phyloP scores from a whole-genome alignment of 257 asterid genomes.

The Rehmannia glutinosa region DNA sequence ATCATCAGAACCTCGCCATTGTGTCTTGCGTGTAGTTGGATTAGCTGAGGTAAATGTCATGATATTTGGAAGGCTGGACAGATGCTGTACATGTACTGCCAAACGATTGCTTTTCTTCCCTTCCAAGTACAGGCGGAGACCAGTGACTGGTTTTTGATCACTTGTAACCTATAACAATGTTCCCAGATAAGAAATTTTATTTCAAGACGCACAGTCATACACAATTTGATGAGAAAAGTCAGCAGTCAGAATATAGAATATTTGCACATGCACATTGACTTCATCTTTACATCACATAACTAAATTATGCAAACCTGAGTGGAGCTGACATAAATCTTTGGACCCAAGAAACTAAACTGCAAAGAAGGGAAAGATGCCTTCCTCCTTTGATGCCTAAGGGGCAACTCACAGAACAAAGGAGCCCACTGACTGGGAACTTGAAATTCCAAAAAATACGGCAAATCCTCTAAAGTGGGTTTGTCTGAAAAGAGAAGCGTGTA shows the following conservation, averaged over 20 bases:
- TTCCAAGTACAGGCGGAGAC: constrained; percentile 84
- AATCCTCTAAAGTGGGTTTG: constrained; percentile 85
- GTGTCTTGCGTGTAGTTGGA: constrained; percentile 29
- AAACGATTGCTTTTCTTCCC: constrained; percentile 82
- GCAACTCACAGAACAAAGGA: constrained; percentile 88
- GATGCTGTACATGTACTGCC: constrained; percentile 87
- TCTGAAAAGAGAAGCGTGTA: constrained; percentile 37
- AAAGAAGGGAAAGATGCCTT: constrained; percentile 62
- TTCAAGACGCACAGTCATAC: neutral
- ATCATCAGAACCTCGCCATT: constrained; percentile 95
- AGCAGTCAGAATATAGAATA: neutral
- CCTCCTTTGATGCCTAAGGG: constrained; percentile 88
- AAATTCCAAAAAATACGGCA: constrained; percentile 87
- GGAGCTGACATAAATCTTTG: constrained; percentile 67
- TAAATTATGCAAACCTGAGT: constrained; percentile 57
- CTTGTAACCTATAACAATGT: constrained; percentile 58
- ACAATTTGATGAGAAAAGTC: neutral
- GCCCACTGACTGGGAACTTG: constrained; percentile 99
- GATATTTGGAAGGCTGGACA: constrained; percentile 76
- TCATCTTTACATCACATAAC: neutral
- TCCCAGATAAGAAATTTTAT: neutral
- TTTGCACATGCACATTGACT: neutral
- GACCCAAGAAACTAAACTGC: constrained; percentile 82
- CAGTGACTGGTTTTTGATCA: constrained; percentile 73
- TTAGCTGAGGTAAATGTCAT: constrained; percentile 41